These are phyloP conservation scores for Fraxinus excelsior DNA, from an alignment of 257 asterid genomes.

Conservation along the genomic window DNA sequence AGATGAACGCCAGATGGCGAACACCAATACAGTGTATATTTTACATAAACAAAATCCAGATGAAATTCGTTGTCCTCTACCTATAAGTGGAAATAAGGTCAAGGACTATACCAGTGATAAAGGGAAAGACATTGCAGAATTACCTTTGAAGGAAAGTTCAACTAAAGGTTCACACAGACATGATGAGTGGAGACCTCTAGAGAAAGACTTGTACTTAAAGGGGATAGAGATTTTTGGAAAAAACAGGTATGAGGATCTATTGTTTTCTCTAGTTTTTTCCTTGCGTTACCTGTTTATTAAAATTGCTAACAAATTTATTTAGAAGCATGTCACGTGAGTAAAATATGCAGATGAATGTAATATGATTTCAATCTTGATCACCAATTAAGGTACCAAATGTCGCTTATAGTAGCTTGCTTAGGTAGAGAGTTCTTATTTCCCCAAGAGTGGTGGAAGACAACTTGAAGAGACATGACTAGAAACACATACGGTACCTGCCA, in stretches of 20 bases:
- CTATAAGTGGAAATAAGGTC: slow-evolving; percentile 27
- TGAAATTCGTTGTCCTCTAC: slow-evolving; percentile 24
- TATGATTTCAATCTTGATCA: slow-evolving; percentile 11
- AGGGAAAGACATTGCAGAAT: slow-evolving; percentile 36
- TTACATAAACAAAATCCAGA: slow-evolving; percentile 30
- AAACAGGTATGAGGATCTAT: slow-evolving; percentile 59
- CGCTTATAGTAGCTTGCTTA: neutral
- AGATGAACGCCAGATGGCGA: slow-evolving; percentile 35
- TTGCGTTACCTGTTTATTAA: neutral
- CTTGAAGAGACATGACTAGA: neutral
- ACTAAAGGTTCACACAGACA: slow-evolving; percentile 27
- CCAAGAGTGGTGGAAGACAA: slow-evolving; percentile 8
- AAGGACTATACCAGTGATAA: slow-evolving; percentile 33
- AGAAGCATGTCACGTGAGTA: slow-evolving; percentile 17
- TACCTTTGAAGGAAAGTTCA: slow-evolving; percentile 40
- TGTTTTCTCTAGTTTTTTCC: slow-evolving; percentile 11
- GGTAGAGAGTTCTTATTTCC: neutral
- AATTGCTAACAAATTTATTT: slow-evolving; percentile 4
- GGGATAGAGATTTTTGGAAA: slow-evolving; percentile 94
- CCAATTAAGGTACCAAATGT: neutral
- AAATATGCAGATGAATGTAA: slow-evolving; percentile 15
- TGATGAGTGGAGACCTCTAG: slow-evolving; percentile 77
- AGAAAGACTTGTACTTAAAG: slow-evolving; percentile 82
- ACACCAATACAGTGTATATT: slow-evolving; percentile 33
- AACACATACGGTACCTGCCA: neutral